Evolutionary conservation across 1,284 basidiomycete species (phyloP), one percentile per base, ranked within the genome.

Genomic region (Boletellus deceptivus): DNA sequence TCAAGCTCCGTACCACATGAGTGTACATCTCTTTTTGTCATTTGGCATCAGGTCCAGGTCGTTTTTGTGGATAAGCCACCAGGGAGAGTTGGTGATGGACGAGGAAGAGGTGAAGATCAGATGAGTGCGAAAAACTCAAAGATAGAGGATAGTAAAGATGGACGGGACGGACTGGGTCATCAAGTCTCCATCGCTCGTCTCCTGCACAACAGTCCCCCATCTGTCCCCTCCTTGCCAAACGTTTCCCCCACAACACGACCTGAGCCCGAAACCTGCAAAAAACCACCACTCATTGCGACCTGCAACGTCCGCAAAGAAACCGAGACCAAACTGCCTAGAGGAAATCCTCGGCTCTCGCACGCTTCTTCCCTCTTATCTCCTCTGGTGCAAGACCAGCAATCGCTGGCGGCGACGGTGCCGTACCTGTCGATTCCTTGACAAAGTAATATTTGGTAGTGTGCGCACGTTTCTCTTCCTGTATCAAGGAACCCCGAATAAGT

Each of bases 401-500:
- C 41, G 49, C 57, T 18, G 55, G 60, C 13, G 57, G 37, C 39
- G 46, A 57, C 50, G 56, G 46, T 10, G 25, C 6, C 3, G 63
- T 58, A 52, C 71, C 70, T 47, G 67, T 67, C 31, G 69, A 55
- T 25, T 70, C 69, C 60, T 75, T 75, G 22, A 75, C 68, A 66
- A 80, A 79, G 58, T 82, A 82, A 72, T 94, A 95, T 66, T 80
- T 83, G n/a, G 78, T 67, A 58, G 86, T 75, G 59, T 81, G 79
- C 1, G 91, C 86, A 53, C 93, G 84, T 60, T 83, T 84, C 70
- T 95, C 93, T 59, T 91, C 88, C 88, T 92, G 53, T 33, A 50
- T 20, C 35, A 40, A 50, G 47, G 29, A 57, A n/a, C 20, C 37
- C 22, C 37, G n/a, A 38, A 37, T 53, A 3, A 50, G 35, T 3